These are phyloP conservation scores for Secale cereale DNA, from an alignment of 176 grass and related monocot genomes.

Conservation along the genomic window DNA sequence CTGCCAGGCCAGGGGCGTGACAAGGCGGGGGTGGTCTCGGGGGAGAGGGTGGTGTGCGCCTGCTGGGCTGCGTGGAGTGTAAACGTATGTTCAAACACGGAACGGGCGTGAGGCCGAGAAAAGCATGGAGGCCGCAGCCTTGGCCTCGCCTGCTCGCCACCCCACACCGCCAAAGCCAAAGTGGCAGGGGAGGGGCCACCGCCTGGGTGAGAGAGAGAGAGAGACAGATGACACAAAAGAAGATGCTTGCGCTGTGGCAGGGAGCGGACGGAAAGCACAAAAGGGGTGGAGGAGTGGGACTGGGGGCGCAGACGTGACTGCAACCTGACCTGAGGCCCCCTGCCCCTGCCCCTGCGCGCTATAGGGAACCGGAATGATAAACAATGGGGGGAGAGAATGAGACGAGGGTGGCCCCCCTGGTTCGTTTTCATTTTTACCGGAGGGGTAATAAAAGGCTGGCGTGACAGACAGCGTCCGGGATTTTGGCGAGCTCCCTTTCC, in stretches of 20 bases:
- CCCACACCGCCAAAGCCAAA: constrained; percentile 9
- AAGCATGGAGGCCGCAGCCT: constrained; percentile 57
- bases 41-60: neutral
- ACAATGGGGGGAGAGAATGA: neutral
- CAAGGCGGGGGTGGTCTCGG: neutral
- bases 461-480: too few species aligned
- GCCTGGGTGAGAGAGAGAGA: neutral
- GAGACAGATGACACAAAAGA: constrained; percentile 59
- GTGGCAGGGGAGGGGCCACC: neutral
- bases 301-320: constrained; percentile 56
- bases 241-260: constrained; percentile 54
- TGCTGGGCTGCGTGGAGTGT: constrained; percentile 31
- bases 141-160: neutral
- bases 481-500: too few species aligned
- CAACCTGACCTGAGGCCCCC: constrained; percentile 34
- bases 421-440: neutral
- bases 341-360: neutral
- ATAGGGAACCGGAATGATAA: constrained; percentile 24
- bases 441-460: too few species aligned
- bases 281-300: constrained; percentile 32
- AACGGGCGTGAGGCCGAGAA: constrained; percentile 53
- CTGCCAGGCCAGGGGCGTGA: neutral
- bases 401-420: too few species aligned
- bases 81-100: constrained; percentile 31
- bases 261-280: constrained; percentile 31